Base-by-base conservation (phyloP, 2,329 filamentous ascomycete genomes). In the Truncatella angustata region DNA sequence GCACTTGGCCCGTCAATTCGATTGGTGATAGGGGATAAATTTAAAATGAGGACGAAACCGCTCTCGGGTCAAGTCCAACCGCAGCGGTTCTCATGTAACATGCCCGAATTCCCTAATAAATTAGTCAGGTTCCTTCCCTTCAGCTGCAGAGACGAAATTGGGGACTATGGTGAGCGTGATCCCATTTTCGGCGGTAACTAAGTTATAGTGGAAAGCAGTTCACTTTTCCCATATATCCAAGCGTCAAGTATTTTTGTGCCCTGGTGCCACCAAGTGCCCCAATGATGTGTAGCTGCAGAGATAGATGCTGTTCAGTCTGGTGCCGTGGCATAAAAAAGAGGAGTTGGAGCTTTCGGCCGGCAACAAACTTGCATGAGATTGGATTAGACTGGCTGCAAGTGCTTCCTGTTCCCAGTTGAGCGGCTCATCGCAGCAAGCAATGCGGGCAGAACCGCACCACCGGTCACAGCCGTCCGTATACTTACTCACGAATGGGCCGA, bases 21-120 rank as follows among this genome's bases (percentile, higher is more conserved):
- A 40, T 42, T 36, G n/a, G 43, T 28, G 36, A n/a, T 39, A 30
- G 36, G 47, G 26, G 24, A 50, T 28, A n/a, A 23, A 49, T 24
- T 37, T 49, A 39, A 30, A 28, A 50, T 50, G 21, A 42, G 47
- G 24, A 30, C 14, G 16, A 16, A 37, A 16, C 16, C 20, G 21
- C 32, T 20, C 46, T 36, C 18, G 47, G 47, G 35, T 21, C 16
- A 50, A 24, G 18, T 40, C 12, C 23, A 50, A 28, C 47, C 45
- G 45, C 45, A 24, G 26, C 14, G 28, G 26, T 11, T 23, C 47
- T 34, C 18, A 34, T 16, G 35, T 37, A 16, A 49, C 34, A 14
- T 37, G 20, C 21, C 34, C 18, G 39, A 28, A n/a, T n/a, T 35
- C 16, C 32, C 26, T 47, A n/a, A n/a, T 26, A 30, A 9, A 18